These are phyloP conservation scores for Amphirosellinia nigrospora DNA, from an alignment of 495 filamentous ascomycete species.

Conservation along the genomic window DNA sequence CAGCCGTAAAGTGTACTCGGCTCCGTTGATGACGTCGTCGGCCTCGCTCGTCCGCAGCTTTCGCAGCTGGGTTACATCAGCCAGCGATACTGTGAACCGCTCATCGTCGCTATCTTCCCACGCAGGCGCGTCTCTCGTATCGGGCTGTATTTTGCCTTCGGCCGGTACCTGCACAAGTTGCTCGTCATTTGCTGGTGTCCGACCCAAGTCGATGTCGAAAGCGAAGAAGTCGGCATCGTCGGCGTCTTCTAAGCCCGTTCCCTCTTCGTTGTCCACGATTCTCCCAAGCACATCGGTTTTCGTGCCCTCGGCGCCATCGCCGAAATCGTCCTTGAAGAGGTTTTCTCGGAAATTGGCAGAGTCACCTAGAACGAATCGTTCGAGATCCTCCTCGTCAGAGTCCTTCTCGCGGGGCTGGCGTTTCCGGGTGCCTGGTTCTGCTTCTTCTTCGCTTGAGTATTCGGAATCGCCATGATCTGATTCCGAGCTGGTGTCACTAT, in stretches of 20 bases:
- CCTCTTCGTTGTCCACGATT: constrained; percentile 40
- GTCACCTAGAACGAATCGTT: constrained; percentile 85
- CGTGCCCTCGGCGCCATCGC: constrained; percentile 22
- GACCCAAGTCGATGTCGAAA: constrained; percentile 49
- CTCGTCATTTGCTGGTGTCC: constrained; percentile 40
- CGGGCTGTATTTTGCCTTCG: constrained; percentile 42
- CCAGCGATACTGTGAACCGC: constrained; percentile 79
- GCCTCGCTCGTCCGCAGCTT: constrained; percentile 80
- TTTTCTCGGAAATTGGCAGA: constrained; percentile 76
- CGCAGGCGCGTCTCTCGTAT: constrained; percentile 55
- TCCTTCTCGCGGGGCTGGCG: constrained; percentile 66
- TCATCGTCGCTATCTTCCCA: constrained; percentile 99
- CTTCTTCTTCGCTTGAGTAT: constrained; percentile 34
- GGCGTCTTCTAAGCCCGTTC: constrained; percentile 56
- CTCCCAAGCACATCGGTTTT: constrained; percentile 8
- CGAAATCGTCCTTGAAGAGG: constrained; percentile 58
- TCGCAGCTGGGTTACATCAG: constrained; percentile 70
- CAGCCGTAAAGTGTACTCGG: constrained; percentile 80
- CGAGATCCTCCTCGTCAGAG: constrained; percentile 79
- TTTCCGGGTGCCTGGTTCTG: constrained; percentile 29
- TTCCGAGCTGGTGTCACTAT: constrained; percentile 38
- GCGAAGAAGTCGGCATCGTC: constrained; percentile 67
- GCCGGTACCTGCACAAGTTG: constrained; percentile 43
- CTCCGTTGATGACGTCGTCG: constrained; percentile 85
- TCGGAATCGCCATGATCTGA: constrained; percentile 36